These are phyloP conservation scores for Benincasa hispida DNA, from an alignment of 306 rosid species.

Conservation along the genomic window DNA sequence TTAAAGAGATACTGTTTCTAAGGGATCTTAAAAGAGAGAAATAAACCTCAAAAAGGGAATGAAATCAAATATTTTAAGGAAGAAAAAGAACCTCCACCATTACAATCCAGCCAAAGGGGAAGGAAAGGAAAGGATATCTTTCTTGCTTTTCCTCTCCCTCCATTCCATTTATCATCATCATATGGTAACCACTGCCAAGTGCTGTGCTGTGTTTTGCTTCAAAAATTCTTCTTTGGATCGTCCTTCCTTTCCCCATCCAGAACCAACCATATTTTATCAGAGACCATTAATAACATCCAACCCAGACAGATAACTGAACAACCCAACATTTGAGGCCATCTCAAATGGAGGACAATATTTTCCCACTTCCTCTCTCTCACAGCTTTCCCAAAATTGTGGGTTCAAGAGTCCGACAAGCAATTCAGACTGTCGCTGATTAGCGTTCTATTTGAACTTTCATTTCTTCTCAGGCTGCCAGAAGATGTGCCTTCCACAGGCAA, in stretches of 20 bases:
- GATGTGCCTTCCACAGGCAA: conserved; percentile 13
- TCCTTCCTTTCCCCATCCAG: conserved; percentile 23
- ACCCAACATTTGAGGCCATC: conserved; percentile 18
- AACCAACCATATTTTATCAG: conserved; percentile 43
- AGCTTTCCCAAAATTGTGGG: conserved; percentile 46
- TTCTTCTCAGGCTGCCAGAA: conserved; percentile 11
- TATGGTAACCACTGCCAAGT: neutral
- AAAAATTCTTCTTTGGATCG: neutral
- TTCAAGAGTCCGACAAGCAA: conserved; percentile 16
- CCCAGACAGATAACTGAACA: conserved; percentile 34
- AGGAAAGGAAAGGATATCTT: neutral
- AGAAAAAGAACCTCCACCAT: conserved; percentile 20
- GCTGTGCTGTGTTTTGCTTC: neutral
- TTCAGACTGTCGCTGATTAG: neutral
- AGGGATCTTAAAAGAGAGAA: conserved; percentile 21
- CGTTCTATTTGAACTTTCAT: conserved; percentile 10
- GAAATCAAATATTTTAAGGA: neutral
- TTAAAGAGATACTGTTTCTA: conserved; percentile 30
- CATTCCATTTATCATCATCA: neutral
- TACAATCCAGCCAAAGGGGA: conserved; percentile 31
- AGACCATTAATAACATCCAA: conserved; percentile 11
- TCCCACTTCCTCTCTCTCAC: conserved; percentile 15
- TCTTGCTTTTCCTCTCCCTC: conserved; percentile 21
- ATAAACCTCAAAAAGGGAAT: conserved; percentile 5
- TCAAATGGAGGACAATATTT: conserved; percentile 5